Percentiles rank a stretch among this genome's conserved stretches.
Evolutionary conservation across 2,329 filamentous ascomycete genomes (phyloP).

Genomic region (Colletotrichum sp.): DNA sequence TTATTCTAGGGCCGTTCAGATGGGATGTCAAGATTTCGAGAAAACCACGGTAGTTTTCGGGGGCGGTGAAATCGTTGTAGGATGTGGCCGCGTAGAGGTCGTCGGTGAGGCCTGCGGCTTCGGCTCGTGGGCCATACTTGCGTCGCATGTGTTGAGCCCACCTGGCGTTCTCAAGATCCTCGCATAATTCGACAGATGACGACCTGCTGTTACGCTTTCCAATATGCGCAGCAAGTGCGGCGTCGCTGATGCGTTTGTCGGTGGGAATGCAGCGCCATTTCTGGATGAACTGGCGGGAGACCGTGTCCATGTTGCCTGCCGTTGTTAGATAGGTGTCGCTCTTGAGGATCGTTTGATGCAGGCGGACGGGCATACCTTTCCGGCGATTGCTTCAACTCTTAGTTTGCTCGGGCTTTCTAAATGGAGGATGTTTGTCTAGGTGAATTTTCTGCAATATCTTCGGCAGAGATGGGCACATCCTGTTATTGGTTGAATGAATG

Average conservation of each 20-base stretch:
- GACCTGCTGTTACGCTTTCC: background rate
- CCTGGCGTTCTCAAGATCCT: background rate
- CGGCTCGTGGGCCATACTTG: background rate
- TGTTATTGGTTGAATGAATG: background rate
- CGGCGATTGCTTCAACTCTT: background rate
- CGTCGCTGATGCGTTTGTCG: background rate
- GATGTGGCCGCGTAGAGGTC: background rate
- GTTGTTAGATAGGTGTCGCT: background rate
- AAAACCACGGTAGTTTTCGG: background rate
- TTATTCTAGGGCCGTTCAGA: background rate
- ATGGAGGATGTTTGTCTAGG: background rate
- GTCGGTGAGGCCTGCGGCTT: background rate
- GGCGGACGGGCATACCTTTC: background rate
- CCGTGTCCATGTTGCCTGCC: background rate
- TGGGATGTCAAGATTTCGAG: background rate
- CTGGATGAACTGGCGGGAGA: background rate
- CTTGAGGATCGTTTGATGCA: background rate
- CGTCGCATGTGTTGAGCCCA: background rate
- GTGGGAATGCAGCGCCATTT: background rate
- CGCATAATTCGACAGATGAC: background rate
- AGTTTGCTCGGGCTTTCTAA: background rate
- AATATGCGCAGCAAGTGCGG: background rate
- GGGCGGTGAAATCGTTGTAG: background rate
- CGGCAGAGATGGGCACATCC: background rate
- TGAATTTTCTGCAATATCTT: background rate